phyloP scores from a whole-genome alignment of 2,329 filamentous ascomycete genomes.

The Pseudopyrenochaeta lycopersici region DNA sequence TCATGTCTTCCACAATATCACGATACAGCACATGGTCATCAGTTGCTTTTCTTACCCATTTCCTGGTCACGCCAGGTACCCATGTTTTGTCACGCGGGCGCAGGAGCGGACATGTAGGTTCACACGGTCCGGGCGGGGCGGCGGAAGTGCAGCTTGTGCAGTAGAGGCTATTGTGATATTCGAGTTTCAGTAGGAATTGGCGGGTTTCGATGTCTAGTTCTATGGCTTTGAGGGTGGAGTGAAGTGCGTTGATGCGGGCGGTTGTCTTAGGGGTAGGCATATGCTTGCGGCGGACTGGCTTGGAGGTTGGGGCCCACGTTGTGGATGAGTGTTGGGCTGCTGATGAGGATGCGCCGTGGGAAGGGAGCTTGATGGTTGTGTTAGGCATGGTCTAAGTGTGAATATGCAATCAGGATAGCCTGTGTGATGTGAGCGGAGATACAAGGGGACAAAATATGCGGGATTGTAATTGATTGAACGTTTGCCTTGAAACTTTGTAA shows the following conservation, averaged over 20 bases:
- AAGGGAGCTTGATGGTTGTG: too few relatives aligned
- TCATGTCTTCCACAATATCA: conserved; percentile 1
- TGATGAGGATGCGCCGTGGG: too few relatives aligned
- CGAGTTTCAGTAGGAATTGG: background rate
- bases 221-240: background rate
- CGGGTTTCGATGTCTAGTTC: background rate
- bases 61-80: background rate
- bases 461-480: too few relatives aligned
- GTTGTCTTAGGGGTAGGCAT: background rate
- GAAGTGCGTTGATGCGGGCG: background rate
- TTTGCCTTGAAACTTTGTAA: too few relatives aligned
- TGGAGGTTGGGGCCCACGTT: background rate
- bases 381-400: too few relatives aligned
- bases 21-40: background rate
- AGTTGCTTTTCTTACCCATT: background rate
- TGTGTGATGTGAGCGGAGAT: too few relatives aligned
- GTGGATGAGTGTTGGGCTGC: background rate
- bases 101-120: conserved; percentile 6
- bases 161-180: background rate
- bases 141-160: background rate
- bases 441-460: too few relatives aligned
- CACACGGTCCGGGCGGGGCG: background rate
- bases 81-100: background rate
- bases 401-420: too few relatives aligned
- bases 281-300: background rate